Percentiles rank a stretch among this genome's conserved stretches.
phyloP scores from a whole-genome alignment of 176 grass and related monocot species.

The Cenchrus fungigraminus region DNA sequence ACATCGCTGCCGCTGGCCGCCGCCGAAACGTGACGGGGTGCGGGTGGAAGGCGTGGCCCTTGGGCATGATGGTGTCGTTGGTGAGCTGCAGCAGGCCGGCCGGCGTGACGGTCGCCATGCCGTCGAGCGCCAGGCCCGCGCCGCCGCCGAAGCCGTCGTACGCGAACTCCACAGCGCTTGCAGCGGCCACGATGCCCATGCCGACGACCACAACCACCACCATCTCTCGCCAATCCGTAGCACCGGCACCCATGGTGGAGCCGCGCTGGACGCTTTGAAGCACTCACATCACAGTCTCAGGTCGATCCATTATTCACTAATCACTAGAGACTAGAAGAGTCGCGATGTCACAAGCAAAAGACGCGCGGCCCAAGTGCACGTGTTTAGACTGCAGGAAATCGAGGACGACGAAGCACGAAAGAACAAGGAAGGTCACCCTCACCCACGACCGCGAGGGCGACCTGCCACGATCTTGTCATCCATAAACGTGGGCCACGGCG shows the following conservation, averaged over 20 bases:
- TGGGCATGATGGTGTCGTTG: conserved; percentile 53
- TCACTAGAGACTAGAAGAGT: background rate
- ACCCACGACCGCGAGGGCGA: background rate
- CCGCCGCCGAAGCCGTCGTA: conserved; percentile 44
- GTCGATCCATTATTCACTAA: background rate
- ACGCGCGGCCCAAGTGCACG: background rate
- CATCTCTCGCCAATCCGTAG: background rate
- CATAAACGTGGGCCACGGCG: background rate
- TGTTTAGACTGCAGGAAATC: background rate
- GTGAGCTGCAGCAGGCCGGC: conserved; percentile 50
- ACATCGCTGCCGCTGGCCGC: background rate
- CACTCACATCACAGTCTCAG: background rate
- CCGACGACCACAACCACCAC: background rate
- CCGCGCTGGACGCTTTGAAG: background rate
- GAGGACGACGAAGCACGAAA: background rate
- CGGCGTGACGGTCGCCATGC: conserved; percentile 41
- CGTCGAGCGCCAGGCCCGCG: conserved; percentile 39
- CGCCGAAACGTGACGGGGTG: conserved; percentile 29
- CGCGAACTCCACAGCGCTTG: conserved; percentile 23
- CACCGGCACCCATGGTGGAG: conserved; percentile 4
- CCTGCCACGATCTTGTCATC: background rate
- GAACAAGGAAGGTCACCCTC: background rate
- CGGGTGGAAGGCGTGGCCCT: conserved; percentile 50
- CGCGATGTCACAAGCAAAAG: background rate
- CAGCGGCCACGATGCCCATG: background rate